Conservation (phyloP, 176 grass and related monocot species). For the Oryza officinalis region DNA sequence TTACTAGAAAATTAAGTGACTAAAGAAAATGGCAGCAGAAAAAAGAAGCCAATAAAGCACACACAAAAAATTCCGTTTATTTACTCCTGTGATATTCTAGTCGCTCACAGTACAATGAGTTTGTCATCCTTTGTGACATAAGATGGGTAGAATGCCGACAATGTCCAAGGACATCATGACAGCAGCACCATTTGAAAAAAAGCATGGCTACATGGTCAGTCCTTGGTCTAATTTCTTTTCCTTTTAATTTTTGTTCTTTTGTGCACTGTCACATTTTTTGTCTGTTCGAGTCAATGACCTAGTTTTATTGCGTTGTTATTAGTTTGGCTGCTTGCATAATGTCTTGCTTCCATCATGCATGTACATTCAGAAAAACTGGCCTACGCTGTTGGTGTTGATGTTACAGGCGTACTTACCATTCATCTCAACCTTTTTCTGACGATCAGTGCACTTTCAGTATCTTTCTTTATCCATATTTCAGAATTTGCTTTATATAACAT, state of each 20-base stretch:
- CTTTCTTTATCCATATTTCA: too few relatives aligned
- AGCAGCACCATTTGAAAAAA: neutral
- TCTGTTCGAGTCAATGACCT: neutral
- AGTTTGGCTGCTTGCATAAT: neutral
- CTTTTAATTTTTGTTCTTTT: neutral
- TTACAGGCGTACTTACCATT: neutral
- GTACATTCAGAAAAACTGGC: neutral
- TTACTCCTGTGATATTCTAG: neutral
- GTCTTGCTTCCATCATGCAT: neutral
- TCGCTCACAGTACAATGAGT: neutral
- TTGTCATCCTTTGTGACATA: neutral
- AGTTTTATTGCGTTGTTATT: neutral
- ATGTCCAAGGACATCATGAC: neutral
- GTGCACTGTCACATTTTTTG: neutral
- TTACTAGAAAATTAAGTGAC: neutral
- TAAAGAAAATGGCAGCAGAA: neutral
- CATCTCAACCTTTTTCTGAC: neutral
- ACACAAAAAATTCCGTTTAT: neutral
- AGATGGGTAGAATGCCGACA: neutral
- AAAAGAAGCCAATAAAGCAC: neutral
- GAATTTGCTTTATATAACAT: too few relatives aligned
- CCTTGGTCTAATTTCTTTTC: neutral
- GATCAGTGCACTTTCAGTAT: neutral
- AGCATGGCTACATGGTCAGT: neutral
- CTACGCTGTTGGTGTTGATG: neutral